A percentile compares a stretch with the other conserved stretches of the same genome.
phyloP scores from a whole-genome alignment of 1,284 basidiomycete species.

The Boletus semigastroideus region DNA sequence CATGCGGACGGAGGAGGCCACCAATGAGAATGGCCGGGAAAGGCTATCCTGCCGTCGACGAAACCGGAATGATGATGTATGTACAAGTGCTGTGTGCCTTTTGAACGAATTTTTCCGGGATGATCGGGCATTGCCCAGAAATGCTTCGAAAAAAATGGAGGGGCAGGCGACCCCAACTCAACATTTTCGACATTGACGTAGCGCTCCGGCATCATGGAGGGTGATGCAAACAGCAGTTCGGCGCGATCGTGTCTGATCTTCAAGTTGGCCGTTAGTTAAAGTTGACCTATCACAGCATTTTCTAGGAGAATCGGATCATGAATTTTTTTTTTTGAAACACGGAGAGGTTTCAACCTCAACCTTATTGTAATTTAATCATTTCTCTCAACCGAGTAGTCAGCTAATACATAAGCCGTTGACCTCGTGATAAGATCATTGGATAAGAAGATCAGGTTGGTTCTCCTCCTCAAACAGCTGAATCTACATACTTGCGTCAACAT shows the following conservation, averaged over 20 bases:
- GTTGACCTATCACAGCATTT: conserved; percentile 3
- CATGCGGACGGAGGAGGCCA: background rate
- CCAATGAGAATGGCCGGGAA: conserved; percentile 8
- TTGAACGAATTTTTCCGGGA: background rate
- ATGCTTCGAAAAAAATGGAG: conserved; percentile 24
- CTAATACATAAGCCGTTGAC: conserved; percentile 18
- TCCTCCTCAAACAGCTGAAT: conserved; percentile 5
- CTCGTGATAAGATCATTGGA: conserved; percentile 24
- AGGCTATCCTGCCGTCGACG: conserved; percentile 8
- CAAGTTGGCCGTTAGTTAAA: conserved; percentile 5
- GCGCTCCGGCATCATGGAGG: background rate
- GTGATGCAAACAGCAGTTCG: background rate
- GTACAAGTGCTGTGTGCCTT: conserved; percentile 6
- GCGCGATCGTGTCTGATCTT: conserved; percentile 3
- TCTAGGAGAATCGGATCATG: conserved; percentile 23
- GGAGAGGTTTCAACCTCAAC: conserved; percentile 28
- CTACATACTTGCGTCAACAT: background rate
- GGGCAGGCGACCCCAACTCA: conserved; percentile 5
- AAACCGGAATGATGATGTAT: background rate
- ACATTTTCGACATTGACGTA: conserved; percentile 26
- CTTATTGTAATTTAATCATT: conserved; percentile 19
- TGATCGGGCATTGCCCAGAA: conserved; percentile 5
- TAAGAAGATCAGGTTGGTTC: background rate
- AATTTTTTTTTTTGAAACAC: conserved; percentile 29
- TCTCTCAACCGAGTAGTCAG: conserved; percentile 4